Evolutionary conservation across 495 filamentous ascomycete genomes (phyloP), one percentile per base, ranked within the genome.

Genomic region (Collariella sp.): DNA sequence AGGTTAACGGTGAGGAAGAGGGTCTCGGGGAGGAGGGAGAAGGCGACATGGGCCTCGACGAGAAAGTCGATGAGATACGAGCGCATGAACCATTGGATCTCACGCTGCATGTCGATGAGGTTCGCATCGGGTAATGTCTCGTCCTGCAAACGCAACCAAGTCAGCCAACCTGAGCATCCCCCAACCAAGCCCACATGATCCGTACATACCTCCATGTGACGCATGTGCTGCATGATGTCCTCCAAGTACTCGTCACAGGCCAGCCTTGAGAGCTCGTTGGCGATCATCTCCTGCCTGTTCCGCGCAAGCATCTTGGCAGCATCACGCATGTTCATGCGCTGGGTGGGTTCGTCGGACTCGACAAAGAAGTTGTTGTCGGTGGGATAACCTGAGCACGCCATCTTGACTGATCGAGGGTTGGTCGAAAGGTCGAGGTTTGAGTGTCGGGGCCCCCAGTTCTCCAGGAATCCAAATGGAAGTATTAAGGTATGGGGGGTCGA

Each of bases 31-130:
- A 96, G 78, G 7, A 99, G 83, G 52, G 88, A 85, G 74, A 96
- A 99, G 16, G 91, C 91, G 55, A 84, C 83, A 67, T 99, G 94
- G 40, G 93, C 93, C 79, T 99, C 93, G 63, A 96, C 86, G 49
- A 99, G 80, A 76, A 99, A 99, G 75, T 99, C 93, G 59, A 99
- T 84, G 24, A 99, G 84, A 68, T 96, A 99, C 0, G 93, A 91
- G 60, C 93, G 80, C 93, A 99, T 99, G 75, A 91, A 96, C 94
- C 94, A 99, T 66, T 96, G 89, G 52, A 99, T 97, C 75, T 99
- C 93, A 43, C 89, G 87, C 70, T 99, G 93, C 68, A 97, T 95
- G 61, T 99, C 93, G 68, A 99, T 99, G 16, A 91, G 89, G 61
- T 90, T 90, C 63, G 95, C 89, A 67, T 99, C 94, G 29, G 93